These are phyloP conservation scores for Penicillium fimorum DNA, from an alignment of 495 filamentous ascomycete genomes.

Conservation along the genomic window DNA sequence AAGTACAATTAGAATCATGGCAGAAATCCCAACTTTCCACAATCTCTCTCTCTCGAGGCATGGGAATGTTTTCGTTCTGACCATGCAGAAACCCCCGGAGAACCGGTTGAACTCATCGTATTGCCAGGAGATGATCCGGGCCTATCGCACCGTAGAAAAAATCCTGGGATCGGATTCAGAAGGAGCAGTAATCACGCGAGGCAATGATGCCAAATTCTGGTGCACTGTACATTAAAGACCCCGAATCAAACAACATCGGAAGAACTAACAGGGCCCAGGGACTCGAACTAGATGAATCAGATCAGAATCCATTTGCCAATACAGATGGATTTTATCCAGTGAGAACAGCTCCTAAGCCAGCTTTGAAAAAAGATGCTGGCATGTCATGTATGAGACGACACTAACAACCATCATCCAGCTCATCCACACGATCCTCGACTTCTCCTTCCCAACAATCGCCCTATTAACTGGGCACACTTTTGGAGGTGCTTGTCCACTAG, in stretches of 20 bases:
- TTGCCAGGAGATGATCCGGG: slow-evolving; percentile 49
- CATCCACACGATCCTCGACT: slow-evolving; percentile 51
- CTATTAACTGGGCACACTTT: slow-evolving; percentile 53
- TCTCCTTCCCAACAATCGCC: slow-evolving; percentile 52
- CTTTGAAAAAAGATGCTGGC: not conserved
- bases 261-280: slow-evolving; percentile 27
- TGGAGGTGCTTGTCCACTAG: slow-evolving; percentile 48
- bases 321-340: slow-evolving; percentile 51
- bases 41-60: slow-evolving; percentile 31
- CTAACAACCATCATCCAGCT: slow-evolving; percentile 22
- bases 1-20: slow-evolving; percentile 8
- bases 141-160: slow-evolving; percentile 42
- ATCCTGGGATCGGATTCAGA: slow-evolving; percentile 40
- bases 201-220: slow-evolving; percentile 52
- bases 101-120: slow-evolving; percentile 47
- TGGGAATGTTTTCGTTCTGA: slow-evolving; percentile 49
- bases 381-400: not conserved
- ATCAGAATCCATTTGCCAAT: slow-evolving; percentile 48
- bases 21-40: slow-evolving; percentile 26
- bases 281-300: slow-evolving; percentile 47
- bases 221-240: slow-evolving; percentile 35
- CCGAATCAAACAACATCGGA: not conserved
- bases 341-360: not conserved
- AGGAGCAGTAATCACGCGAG: slow-evolving; percentile 47
- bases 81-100: slow-evolving; percentile 50